Base-by-base conservation (phyloP, 1,139 yeast species). In the Taiozyma sp. region DNA sequence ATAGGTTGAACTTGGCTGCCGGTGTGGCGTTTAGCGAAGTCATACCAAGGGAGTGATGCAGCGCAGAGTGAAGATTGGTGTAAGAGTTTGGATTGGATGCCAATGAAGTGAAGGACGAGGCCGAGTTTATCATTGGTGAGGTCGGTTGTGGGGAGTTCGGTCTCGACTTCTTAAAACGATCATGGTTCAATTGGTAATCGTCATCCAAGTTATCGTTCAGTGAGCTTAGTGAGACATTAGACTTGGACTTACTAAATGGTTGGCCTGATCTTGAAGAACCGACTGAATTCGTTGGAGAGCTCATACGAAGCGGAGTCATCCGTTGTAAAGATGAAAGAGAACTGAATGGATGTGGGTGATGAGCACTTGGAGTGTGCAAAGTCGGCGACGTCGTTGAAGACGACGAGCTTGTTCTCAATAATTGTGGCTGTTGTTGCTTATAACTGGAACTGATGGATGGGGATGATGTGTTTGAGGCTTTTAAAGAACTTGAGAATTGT, bases 81-180 rank as follows among this genome's bases (percentile, higher is more conserved):
- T 74, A 72, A 53, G 79, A 73, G 32, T 48, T 51, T 24, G 56
- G 48, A 12, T 50, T 50, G 5, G 59, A 52, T 57, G 36, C 71
- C 58, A 52, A 43, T 9, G 73, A 69, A 2, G 72, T 61, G 48
- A 69, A 65, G 3, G 69, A 48, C n/a, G 45, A 60, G 56, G 24
- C 65, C 56, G 49, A 62, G n/a, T 78, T 76, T 13, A 78, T 71
- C 8, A 80, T 73, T 4, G 90, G 89, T 0, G 88, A 84, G 43
- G 84, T 80, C 19, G 86, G 81, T 13, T 34, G 45, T 47, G 90
- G 92, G n/a, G 92, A 84, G 65, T 81, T 86, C 42, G 96, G 96
- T 57, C 95, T 72, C 46, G 93, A 84, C 61, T 79, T 81, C 63
- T 86, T 85, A 48, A 81, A 71, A 49, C 83, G 74, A 48, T 71